Conservation (phyloP, 768 basidiomycete species). For the Naganishia vaughanmartiniae region DNA sequence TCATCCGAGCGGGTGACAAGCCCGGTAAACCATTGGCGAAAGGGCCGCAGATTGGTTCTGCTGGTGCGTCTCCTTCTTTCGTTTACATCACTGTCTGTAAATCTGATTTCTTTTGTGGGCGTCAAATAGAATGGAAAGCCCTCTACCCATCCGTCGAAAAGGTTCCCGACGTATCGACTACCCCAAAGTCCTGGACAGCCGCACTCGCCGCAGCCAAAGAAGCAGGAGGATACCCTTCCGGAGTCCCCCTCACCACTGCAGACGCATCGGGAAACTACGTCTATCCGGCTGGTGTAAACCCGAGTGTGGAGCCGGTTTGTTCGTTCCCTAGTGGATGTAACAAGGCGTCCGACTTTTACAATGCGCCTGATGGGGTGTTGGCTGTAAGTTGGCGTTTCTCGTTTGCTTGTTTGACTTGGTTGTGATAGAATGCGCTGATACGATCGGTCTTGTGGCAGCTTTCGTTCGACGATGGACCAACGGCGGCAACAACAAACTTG, state of each 20-base stretch:
- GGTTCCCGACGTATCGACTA: neutral
- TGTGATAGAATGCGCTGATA: neutral
- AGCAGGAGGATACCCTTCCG: neutral
- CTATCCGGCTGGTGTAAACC: conserved; percentile 14
- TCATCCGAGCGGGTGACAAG: conserved; percentile 6
- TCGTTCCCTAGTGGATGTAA: conserved; percentile 14
- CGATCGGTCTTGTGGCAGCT: neutral
- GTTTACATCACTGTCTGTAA: neutral
- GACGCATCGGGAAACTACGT: conserved; percentile 17
- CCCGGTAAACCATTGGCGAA: neutral
- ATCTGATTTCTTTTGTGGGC: neutral
- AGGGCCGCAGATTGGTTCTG: neutral
- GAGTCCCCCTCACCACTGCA: conserved; percentile 2
- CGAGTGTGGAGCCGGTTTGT: neutral
- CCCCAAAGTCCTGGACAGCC: conserved; percentile 2
- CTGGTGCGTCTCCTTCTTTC: neutral
- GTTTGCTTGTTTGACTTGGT: neutral
- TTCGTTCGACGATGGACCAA: conserved; percentile 19
- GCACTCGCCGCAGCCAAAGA: neutral
- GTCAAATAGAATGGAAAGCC: conserved; percentile 13
- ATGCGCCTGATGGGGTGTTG: conserved; percentile 16
- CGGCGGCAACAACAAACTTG: conserved; percentile 11
- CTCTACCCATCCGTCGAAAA: conserved; percentile 14
- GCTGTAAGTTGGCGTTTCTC: neutral
- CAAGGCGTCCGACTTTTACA: conserved; percentile 16